Base-by-base conservation (phyloP, 768 basidiomycete genomes). In the Boletellus sp. region DNA sequence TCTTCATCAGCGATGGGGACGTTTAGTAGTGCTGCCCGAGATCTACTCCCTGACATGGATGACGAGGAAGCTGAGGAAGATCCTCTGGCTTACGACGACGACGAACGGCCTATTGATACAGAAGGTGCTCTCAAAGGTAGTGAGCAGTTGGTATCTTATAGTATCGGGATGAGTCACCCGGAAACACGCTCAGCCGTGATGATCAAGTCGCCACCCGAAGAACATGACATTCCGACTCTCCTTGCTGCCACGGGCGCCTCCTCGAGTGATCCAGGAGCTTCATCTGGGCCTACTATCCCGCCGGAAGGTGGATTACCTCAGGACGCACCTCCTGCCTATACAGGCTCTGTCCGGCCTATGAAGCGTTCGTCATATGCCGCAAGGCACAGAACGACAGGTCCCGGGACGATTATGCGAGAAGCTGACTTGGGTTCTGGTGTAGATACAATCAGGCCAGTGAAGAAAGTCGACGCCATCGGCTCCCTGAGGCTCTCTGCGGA, bases 371-470 rank as follows among this genome's bases (percentile, higher is more conserved):
- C 90, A 2, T 93, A 90, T 69, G 84, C 86, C 37, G 85, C 82
- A 17, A 80, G 92, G 35, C 80, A 80, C 45, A 79, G 79, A 36
- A 67, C 75, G 16, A 73, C 75, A 49, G 83, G 79, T 34, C 60
- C 76, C 13, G 92, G 93, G 11, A 92, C 90, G 0, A 73, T 92
- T 8, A 71, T 94, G 59, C 79, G 79, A 37, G 84, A 85, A 58
- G 90, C 84, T 11, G 93, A 94, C 67, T 63, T 94, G n/a, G 92
- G 91, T 16, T 87, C 76, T 45, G 92, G 92, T 34, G 76, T 89
- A 39, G 90, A 90, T 60, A 98, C 94, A 1, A 91, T 98, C 60
- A 79, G 93, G 45, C 94, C 94, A 0, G 84, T 95, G 53, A 95
- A 94, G 78, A 91, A 90, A 61, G 84, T 95, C 26, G 93, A 96